Evolutionary conservation across 148 eudicot genomes (phyloP).

Genomic region (Rhododendron ovatum): DNA sequence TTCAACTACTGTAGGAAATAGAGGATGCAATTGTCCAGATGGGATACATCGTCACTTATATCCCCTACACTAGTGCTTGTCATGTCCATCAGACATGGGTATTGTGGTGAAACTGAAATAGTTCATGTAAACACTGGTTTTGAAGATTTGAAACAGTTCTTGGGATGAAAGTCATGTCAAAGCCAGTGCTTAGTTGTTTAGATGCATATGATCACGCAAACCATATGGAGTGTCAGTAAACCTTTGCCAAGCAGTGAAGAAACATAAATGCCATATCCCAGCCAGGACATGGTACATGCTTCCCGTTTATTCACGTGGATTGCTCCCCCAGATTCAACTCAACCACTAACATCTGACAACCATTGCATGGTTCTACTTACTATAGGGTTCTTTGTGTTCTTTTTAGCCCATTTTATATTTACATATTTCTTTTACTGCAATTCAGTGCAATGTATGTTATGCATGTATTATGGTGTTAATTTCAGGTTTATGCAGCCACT

Average conservation of each 20-base stretch:
- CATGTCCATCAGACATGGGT: not conserved
- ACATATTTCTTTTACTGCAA: not conserved
- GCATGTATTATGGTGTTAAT: not conserved
- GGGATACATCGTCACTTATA: not conserved
- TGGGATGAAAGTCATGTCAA: not conserved
- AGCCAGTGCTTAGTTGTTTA: not conserved
- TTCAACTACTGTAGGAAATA: not conserved
- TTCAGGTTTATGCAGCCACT: slow-evolving; percentile 82
- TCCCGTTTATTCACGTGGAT: not conserved
- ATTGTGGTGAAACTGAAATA: not conserved
- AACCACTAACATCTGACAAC: not conserved
- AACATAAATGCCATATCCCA: not conserved
- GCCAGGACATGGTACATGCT: not conserved
- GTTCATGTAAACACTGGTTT: not conserved
- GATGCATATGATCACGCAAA: not conserved
- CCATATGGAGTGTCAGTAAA: not conserved
- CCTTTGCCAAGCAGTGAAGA: not conserved
- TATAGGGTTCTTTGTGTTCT: not conserved
- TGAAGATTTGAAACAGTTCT: not conserved
- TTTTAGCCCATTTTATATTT: not conserved
- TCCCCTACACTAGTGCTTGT: not conserved
- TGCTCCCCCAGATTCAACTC: not conserved
- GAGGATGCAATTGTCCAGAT: not conserved
- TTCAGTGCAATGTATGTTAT: not conserved
- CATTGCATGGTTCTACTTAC: not conserved